Base-by-base conservation (phyloP, 768 basidiomycete species). In the Pleurotus eryngii region DNA sequence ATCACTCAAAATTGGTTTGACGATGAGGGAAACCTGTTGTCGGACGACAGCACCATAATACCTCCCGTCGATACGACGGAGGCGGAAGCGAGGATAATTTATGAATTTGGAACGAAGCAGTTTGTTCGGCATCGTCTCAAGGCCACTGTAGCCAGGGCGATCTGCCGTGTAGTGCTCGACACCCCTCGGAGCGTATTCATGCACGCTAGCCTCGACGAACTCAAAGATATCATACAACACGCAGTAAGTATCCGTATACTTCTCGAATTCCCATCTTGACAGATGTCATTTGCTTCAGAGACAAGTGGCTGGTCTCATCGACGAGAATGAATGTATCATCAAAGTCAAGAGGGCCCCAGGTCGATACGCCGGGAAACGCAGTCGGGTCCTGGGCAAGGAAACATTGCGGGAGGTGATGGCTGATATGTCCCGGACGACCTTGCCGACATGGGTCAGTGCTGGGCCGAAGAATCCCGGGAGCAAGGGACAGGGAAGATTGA, bases 381-480 rank as follows among this genome's bases (percentile, higher is more conserved):
- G 12, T 17, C 40, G 40, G 17, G 58, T 59, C 17, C 54, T 56
- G 5, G 42, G 43, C 14, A 38, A 18, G 11, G 35, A 46, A 26
- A 22, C 57, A 11, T 27, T 43, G 12, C 4, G 8, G 15, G 54
- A 64, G 45, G 55, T 67, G 9, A 22, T 45, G 42, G 15, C 47
- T 4, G 66, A 67, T 55, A 64, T 65, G 50, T 42, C 17, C n/a
- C 42, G 54, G 15, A 59, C 58, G 20, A 49, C 30, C 15, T 30
- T 71, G 24, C 67, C 66, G 56, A 59, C 22, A 11, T 62, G 65
- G 64, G 27, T 65, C 40, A 42, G 17, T 42, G 22, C 22, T 22
- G 22, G 22, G 22, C 22, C 22, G 22, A 22, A 22, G 22, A 22
- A 22, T 22, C 22, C 22, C 22, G 22, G 22, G 22, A 22, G 22